Evolutionary conservation across 1,284 basidiomycete species (phyloP), one percentile per base, ranked within the genome.

Genomic region (Leccinum subspadiceum): DNA sequence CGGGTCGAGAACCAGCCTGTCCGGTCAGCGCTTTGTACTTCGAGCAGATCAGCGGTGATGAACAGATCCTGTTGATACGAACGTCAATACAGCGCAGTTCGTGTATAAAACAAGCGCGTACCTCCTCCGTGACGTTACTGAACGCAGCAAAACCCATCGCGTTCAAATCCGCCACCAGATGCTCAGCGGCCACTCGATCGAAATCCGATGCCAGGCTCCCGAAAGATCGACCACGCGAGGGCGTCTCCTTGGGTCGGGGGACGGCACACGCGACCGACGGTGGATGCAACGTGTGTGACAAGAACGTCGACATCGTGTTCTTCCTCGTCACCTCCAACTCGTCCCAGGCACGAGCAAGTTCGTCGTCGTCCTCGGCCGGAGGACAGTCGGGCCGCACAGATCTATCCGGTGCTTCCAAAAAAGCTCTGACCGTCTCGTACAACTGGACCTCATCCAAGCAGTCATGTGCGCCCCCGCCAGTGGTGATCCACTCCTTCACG

Each of bases 391-490:
- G 77, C 20, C 26, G 26, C 29, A 81, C 70, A 44, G 75, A 68
- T 65, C 83, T 81, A 62, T 84, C 81, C 41, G 74, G 67, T 63
- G 69, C 81, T 65, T 77, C 78, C 63, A 92, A 75, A 74, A 93
- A 93, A 1, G 79, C 65, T 59, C 76, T 74, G 22, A 92, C 71
- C 12, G 83, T 78, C 15, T 77, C 76, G 68, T 81, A 84, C 35
- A 93, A 78, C 57, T 86, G 83, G 2, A 73, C 66, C 56, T 92
- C 86, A 64, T 93, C 90, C 39, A 93, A 76, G 39, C 85, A 78
- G 64, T 93, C 92, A 69, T 90, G 87, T 5, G 87, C 82, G 41
- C 90, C 91, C 10, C 85, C 84, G 5, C 90, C 90, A 17, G 77
- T 73, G 0, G 76, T 79, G 39, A 93, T 70, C 92, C 92, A 93